Evolutionary conservation across 257 asterid genomes (phyloP).

Genomic region (Pogostemon cablin): DNA sequence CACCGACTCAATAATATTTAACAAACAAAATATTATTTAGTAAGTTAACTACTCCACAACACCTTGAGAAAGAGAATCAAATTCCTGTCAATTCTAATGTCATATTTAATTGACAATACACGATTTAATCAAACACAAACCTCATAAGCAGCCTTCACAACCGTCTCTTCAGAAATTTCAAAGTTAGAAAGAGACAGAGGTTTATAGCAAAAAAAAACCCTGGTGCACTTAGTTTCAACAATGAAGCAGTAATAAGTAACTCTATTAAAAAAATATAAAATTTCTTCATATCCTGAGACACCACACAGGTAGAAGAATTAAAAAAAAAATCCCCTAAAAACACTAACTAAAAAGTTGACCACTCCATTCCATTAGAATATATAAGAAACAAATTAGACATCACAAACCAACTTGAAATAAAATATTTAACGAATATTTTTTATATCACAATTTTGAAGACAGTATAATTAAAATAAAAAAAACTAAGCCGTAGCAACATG

Average conservation of each 20-base stretch:
- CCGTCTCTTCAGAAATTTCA: constrained; percentile 74
- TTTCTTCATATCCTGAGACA: neutral
- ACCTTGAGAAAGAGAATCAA: constrained; percentile 68
- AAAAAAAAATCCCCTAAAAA: constrained; percentile 1
- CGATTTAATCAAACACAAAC: constrained; percentile 67
- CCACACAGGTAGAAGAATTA: neutral
- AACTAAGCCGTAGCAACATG: too few species aligned
- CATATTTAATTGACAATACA: constrained; percentile 63
- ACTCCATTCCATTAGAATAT: neutral
- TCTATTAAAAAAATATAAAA: neutral
- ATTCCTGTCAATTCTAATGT: constrained; percentile 71
- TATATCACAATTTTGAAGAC: too few species aligned
- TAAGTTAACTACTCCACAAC: constrained; percentile 29
- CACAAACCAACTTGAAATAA: too few species aligned
- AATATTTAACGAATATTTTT: too few species aligned
- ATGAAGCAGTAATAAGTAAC: neutral
- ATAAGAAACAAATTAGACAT: too few species aligned
- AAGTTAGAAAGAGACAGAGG: constrained; percentile 88
- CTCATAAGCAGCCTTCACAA: constrained; percentile 71
- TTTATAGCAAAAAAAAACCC: too few species aligned
- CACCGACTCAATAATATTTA: constrained; percentile 1
- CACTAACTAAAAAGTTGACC: neutral
- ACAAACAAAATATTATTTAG: constrained; percentile 26
- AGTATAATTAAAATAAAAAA: too few species aligned
- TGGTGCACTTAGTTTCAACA: too few species aligned